Conservation (phyloP, 2,329 filamentous ascomycete species). For the Hymenoscyphus infarciens region DNA sequence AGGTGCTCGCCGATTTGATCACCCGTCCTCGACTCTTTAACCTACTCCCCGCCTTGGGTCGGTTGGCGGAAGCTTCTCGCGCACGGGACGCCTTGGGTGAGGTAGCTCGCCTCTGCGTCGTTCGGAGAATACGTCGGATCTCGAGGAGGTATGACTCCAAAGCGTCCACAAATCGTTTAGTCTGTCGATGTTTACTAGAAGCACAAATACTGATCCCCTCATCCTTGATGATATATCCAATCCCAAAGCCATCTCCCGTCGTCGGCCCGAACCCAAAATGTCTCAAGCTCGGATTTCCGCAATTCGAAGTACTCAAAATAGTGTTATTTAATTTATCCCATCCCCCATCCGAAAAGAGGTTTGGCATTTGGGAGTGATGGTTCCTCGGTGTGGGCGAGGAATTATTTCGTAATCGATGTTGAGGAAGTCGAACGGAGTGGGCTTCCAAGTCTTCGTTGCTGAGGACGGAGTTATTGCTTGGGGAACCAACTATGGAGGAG, state of each 20-base stretch:
- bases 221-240: conserved; percentile 98
- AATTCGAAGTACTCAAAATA: conserved; percentile 96
- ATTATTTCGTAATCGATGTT: conserved; percentile 45
- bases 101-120: conserved; percentile 56
- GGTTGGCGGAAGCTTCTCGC: conserved; percentile 50
- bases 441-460: conserved; percentile 41
- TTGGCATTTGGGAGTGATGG: conserved; percentile 57
- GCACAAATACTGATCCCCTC: conserved; percentile 88
- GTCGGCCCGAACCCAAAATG: conserved; percentile 98
- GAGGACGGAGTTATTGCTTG: conserved; percentile 48
- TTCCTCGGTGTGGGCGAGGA: conserved; percentile 50
- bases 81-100: conserved; percentile 52
- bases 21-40: conserved; percentile 71
- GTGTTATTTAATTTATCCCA: conserved; percentile 97
- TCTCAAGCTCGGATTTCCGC: conserved; percentile 88
- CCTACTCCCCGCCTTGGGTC: conserved; percentile 38
- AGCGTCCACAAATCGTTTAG: conserved; percentile 81
- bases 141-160: conserved; percentile 89
- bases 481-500: conserved; percentile 49
- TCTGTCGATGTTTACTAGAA: conserved; percentile 90
- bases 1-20: conserved; percentile 51
- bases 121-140: conserved; percentile 76
- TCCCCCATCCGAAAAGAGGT: conserved; percentile 80
- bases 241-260: conserved; percentile 89
- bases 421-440: conserved; percentile 34